Evolutionary conservation across 2,329 filamentous ascomycete species (phyloP), one percentile per base, ranked within the genome.

Genomic region (Neodidymelliopsis sp.): DNA sequence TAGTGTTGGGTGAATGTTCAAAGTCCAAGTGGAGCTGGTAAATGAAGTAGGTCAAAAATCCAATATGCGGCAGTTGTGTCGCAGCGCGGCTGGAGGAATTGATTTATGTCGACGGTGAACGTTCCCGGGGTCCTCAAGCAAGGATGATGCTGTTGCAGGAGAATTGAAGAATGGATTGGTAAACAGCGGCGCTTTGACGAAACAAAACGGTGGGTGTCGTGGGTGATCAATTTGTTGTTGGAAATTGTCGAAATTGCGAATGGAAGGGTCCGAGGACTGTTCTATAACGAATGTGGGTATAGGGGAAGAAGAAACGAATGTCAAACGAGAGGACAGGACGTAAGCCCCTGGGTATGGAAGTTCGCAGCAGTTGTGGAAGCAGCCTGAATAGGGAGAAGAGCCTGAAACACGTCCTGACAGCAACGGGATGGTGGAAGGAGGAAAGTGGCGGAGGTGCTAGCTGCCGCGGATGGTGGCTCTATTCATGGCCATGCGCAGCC

Each of bases 321-420:
- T 70, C 65, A 72, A 73, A 72, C 66, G 69, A 73, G 55, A 56
- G 69, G 56, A 69, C 57, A 62, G 66, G 65, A 66, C 66, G 53
- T 55, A 31, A 39, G 64, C 60, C 60, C 64, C 56, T 57, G 37
- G 53, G 47, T 44, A 52, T 50, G 53, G 53, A 55, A 48, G 53
- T 20, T 31, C 30, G 51, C 50, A 57, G 63, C 60, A 65, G 56
- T 57, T 63, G 59, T 62, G 63, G 40, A 48, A 43, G 54, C 35
- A 54, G 59, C 40, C 60, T 49, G 48, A 50, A 50, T 54, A 44
- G 55, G 57, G 53, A 54, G 56, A 45, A 53, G 37, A 44, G 54
- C 50, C 50, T 72, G 69, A 71, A 72, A 72, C 60, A 49, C 43
- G 49, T 53, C 47, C 49, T 38, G 63, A 57, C 57, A 61, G 64